Evolutionary conservation across 495 filamentous ascomycete genomes (phyloP), one percentile per base, ranked within the genome.

Genomic region (Penicillium cosmopolitanum): DNA sequence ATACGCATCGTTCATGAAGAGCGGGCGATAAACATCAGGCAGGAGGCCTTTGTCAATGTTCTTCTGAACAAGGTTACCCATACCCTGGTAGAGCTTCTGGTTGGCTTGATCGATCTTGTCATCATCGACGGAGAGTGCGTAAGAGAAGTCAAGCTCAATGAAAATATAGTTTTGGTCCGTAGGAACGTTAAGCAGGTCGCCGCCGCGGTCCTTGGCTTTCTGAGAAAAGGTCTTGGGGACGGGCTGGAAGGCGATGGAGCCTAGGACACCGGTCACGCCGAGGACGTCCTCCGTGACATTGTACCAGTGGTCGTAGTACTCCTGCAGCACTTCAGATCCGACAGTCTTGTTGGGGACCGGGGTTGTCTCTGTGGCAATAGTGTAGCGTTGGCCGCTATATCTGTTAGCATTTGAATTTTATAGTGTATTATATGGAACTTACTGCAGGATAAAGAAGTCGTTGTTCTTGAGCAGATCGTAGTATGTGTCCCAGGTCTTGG

Each of bases 1-100:
- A 68, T 82, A 83, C 1, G 77, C 78, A 56, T 87, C 83, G 65
- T 85, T 87, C 83, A 82, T 80, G 71, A 87, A 87, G 0, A 87
- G 56, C 5, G 83, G 83, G 40, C 84, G 70, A 57, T 82, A 84
- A 31, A 78, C 82, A 36, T 84, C 75, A 0, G 78, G 76, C 10
- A 81, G 62, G 1, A 79, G 73, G 34, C 77, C 70, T 13, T 80
- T 57, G 33, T 79, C 63, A 48, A 84, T 75, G 58, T 72, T 75
- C 16, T 71, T 66, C 42, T 69, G 59, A 19, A 75, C 66, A 4
- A 71, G 42, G 25, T 69, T 73, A 25, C 62, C 66, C 50, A 77
- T 51, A 5, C 71, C 73, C 6, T 60, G 60, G 50, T 73, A 75
- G 9, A 77, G 65, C 53, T 73, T 66, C 58, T 80, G 69, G 59